These are phyloP conservation scores for Camellia oleifera DNA, from an alignment of 179 eudicot species.

Conservation along the genomic window DNA sequence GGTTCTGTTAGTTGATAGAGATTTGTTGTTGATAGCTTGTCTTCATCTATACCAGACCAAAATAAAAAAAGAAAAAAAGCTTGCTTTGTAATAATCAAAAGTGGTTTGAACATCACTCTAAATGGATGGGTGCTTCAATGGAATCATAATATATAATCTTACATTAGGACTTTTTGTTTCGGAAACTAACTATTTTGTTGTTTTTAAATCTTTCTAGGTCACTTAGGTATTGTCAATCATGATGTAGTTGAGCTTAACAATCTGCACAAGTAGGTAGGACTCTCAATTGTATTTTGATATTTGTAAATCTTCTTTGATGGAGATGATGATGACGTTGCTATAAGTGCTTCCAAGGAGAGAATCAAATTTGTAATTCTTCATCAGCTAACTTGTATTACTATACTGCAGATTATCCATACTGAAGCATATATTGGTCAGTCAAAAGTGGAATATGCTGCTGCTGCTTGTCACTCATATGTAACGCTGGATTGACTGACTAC, in stretches of 20 bases:
- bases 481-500: background rate
- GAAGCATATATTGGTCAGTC: conserved; percentile 86
- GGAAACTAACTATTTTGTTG: conserved; percentile 3
- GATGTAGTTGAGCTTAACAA: conserved; percentile 98
- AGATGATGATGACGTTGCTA: background rate
- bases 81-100: background rate
- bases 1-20: background rate
- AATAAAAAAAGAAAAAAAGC: too few relatives aligned
- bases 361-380: background rate
- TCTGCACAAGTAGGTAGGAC: conserved; percentile 89
- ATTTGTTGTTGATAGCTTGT: background rate
- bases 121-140: background rate
- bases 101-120: background rate
- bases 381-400: background rate
- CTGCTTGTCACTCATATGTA: conserved; percentile 86
- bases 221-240: conserved; percentile 91
- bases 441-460: conserved; percentile 97
- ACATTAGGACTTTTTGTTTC: conserved; percentile 5
- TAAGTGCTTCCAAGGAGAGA: too few relatives aligned
- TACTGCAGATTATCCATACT: conserved; percentile 71
- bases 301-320: background rate
- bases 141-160: background rate
- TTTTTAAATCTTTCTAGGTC: conserved; percentile 43
- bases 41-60: too few relatives aligned
- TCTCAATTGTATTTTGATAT: background rate